phyloP scores from a whole-genome alignment of 2,329 filamentous ascomycete genomes.

The Claviceps lovelessii region DNA sequence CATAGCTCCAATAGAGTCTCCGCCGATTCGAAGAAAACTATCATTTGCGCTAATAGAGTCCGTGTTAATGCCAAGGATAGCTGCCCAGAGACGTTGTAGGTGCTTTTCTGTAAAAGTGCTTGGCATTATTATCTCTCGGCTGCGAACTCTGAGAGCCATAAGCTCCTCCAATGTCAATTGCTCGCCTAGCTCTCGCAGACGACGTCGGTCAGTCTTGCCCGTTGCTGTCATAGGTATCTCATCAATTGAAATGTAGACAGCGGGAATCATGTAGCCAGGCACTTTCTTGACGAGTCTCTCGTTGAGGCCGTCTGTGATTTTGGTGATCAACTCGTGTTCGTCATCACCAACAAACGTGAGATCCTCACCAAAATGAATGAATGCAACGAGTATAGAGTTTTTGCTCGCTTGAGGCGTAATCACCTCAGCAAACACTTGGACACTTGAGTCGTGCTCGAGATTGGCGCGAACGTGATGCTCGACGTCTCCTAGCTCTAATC shows the following conservation, averaged over 20 bases:
- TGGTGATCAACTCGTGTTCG: not conserved
- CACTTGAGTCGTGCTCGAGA: not conserved
- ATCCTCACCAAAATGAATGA: not conserved
- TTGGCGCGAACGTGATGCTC: conserved; percentile 6
- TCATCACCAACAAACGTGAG: not conserved
- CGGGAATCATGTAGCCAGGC: conserved; percentile 7
- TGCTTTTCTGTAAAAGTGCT: not conserved
- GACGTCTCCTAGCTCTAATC: conserved; percentile 28
- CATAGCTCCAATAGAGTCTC: conserved; percentile 20
- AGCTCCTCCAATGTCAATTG: not conserved
- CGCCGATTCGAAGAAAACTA: conserved; percentile 14
- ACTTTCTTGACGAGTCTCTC: conserved; percentile 7
- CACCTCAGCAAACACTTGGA: conserved; percentile 1
- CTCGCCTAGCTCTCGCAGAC: conserved; percentile 2
- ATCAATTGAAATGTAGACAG: conserved; percentile 9
- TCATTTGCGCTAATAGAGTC: conserved; percentile 7
- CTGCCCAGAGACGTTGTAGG: conserved; percentile 8
- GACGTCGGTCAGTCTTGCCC: conserved; percentile 8
- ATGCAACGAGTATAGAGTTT: not conserved
- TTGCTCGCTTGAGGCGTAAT: not conserved
- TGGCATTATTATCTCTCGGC: not conserved
- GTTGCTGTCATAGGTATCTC: conserved; percentile 6
- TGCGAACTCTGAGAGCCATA: not conserved
- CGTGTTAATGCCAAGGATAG: conserved; percentile 2
- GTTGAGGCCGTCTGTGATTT: not conserved